Base-by-base conservation (phyloP, 768 basidiomycete genomes). In the Leccinum variicolor region DNA sequence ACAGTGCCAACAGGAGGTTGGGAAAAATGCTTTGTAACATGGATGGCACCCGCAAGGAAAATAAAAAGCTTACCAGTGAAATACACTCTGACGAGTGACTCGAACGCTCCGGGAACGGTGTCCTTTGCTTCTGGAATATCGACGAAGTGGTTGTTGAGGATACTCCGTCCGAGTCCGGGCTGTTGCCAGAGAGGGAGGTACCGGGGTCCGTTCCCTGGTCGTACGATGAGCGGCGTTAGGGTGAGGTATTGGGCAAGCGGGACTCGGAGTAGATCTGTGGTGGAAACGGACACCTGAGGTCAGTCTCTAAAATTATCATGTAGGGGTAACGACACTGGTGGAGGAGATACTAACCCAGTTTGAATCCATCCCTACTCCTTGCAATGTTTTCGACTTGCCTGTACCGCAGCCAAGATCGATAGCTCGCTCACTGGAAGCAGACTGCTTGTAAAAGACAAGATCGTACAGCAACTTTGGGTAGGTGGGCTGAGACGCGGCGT, bases 371-470 rank as follows among this genome's bases (percentile, higher is more conserved):
- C 3, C 1, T 55, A 14, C 15, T 29, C 28, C 3, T 4, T 14
- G 11, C 13, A 8, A 8, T 10, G 0, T 5, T 29, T 6, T 31
- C 31, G 9, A 31, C 74, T 28, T 60, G 87, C 90, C 87, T 43
- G 91, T 90, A 26, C 92, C 90, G 69, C 91, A 93, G 4, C 92
- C 90, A 9, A 92, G 67, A 62, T 94, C 92, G 0, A 90, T 75
- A 0, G 87, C 89, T 33, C 76, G 76, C 13, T 83, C 78, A 76
- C 65, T 61, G 17, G 72, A 62, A 2, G 47, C 51, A 39, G 61
- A 53, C 31, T 57, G 62, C 17, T 66, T 69, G 64, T 91, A 89
- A 64, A 82, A 86, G 1, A 92, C 74, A 41, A 81, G 77, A 28
- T 88, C 81, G 66, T 82, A 90, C 17, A 92, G 74, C 31, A 77